Evolutionary conservation across 176 grass and related monocot species (phyloP).

Genomic region (Tillandsia leiboldiana): DNA sequence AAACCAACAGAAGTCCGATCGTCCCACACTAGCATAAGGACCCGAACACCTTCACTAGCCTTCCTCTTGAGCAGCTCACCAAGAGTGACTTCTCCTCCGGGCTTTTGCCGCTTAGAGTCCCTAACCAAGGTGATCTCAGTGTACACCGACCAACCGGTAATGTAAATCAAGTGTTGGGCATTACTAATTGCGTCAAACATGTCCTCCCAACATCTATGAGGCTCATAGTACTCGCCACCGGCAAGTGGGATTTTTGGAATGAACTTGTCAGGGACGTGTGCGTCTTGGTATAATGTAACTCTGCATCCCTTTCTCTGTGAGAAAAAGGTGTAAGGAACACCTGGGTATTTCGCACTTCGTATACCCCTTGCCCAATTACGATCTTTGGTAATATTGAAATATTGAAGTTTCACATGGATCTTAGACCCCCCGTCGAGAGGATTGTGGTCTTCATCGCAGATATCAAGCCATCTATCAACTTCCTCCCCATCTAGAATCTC

Average conservation of each 20-base stretch:
- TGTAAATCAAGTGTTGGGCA: slow-evolving; percentile 39
- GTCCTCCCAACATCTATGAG: slow-evolving; percentile 58
- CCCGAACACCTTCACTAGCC: slow-evolving; percentile 36
- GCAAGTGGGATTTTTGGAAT: slow-evolving; percentile 40
- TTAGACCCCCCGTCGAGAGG: slow-evolving; percentile 21
- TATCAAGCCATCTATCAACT: slow-evolving; percentile 33
- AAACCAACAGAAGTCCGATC: slow-evolving; percentile 34
- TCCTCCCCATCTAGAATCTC: slow-evolving; percentile 30
- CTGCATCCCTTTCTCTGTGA: slow-evolving; percentile 36
- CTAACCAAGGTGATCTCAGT: slow-evolving; percentile 39
- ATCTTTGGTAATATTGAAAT: slow-evolving; percentile 42
- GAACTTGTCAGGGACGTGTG: slow-evolving; percentile 42
- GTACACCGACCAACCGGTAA: slow-evolving; percentile 55
- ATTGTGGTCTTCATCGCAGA: slow-evolving; percentile 21
- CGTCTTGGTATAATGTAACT: slow-evolving; percentile 56
- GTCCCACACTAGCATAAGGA: slow-evolving; percentile 55
- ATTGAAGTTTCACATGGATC: slow-evolving; percentile 54
- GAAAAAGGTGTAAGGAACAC: slow-evolving; percentile 63
- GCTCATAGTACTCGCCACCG: slow-evolving; percentile 30
- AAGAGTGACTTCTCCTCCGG: slow-evolving; percentile 27
- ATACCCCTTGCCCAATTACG: slow-evolving; percentile 34
- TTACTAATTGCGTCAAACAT: slow-evolving; percentile 40
- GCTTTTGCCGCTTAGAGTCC: slow-evolving; percentile 25
- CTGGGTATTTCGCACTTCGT: slow-evolving; percentile 35
- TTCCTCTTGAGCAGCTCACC: slow-evolving; percentile 58